Conservation (phyloP, 805 yeast species). For the Wickerhamomyces silvicola region DNA sequence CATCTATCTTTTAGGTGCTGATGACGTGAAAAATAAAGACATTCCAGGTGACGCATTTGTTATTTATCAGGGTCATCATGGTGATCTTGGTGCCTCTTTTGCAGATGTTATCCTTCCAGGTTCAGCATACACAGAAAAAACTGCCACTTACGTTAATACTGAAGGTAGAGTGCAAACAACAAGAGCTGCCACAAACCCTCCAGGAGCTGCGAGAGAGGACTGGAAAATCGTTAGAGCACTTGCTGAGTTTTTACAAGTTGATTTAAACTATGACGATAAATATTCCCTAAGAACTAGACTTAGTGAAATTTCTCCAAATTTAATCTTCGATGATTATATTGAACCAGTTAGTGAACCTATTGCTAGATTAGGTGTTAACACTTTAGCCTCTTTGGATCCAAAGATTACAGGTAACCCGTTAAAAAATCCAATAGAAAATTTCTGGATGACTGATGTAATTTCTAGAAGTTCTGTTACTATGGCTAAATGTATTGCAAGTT, state of each 20-base stretch:
- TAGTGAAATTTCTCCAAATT: constrained; percentile 74
- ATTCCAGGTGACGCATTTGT: constrained; percentile 84
- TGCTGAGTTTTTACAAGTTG: constrained; percentile 64
- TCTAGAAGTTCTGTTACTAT: constrained; percentile 84
- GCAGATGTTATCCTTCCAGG: constrained; percentile 88
- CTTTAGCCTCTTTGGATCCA: constrained; percentile 30
- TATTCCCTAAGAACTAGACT: constrained; percentile 63
- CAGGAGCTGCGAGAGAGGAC: constrained; percentile 87
- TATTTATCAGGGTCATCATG: constrained; percentile 87
- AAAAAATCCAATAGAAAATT: constrained; percentile 70
- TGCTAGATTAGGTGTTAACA: constrained; percentile 50
- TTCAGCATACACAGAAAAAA: constrained; percentile 82
- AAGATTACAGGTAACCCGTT: constrained; percentile 42
- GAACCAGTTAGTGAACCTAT: constrained; percentile 60
- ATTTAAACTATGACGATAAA: constrained; percentile 72
- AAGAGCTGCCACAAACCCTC: constrained; percentile 81
- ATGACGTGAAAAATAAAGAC: constrained; percentile 61
- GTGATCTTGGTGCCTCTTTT: constrained; percentile 80
- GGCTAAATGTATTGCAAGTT: constrained; percentile 77
- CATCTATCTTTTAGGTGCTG: constrained; percentile 78
- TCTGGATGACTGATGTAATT: constrained; percentile 82
- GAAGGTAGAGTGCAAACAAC: constrained; percentile 86
- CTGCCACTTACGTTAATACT: constrained; percentile 79
- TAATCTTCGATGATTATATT: constrained; percentile 65
- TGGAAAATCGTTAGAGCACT: constrained; percentile 84